Conservation (phyloP, 345 rosid genomes). For the Diplotaxis tenuifolia region DNA sequence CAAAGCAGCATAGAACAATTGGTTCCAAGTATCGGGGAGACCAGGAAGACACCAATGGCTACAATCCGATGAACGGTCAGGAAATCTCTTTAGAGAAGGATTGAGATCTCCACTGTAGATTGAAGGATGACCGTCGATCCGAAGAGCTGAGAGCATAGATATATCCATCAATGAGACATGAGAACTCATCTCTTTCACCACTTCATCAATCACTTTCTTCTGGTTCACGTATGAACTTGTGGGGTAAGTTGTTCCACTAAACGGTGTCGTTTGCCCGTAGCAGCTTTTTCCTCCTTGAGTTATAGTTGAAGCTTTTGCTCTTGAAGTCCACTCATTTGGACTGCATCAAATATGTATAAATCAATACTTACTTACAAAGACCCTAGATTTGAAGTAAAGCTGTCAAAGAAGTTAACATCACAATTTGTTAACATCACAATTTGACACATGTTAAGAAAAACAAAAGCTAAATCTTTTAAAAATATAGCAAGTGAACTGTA, state of each 20-base stretch:
- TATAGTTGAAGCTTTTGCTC: slow-evolving; percentile 30
- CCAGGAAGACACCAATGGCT: slow-evolving; percentile 99
- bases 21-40: slow-evolving; percentile 93
- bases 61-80: slow-evolving; percentile 77
- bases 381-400: not conserved
- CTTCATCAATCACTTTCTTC: slow-evolving; percentile 63
- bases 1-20: slow-evolving; percentile 62
- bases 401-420: no score
- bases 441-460: not conserved
- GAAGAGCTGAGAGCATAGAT: slow-evolving; percentile 75
- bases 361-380: not conserved
- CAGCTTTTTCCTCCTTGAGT: slow-evolving; percentile 51
- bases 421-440: not conserved
- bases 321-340: slow-evolving; percentile 39
- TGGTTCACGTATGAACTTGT: slow-evolving; percentile 61
- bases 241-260: slow-evolving; percentile 51
- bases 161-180: slow-evolving; percentile 75
- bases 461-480: not conserved
- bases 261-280: slow-evolving; percentile 73
- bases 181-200: slow-evolving; percentile 49
- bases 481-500: slow-evolving; percentile 9
- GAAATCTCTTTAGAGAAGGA: slow-evolving; percentile 61
- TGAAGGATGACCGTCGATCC: slow-evolving; percentile 95
- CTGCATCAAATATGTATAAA: slow-evolving; percentile 12
- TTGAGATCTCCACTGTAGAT: slow-evolving; percentile 80